Evolutionary conservation across 2,329 filamentous ascomycete genomes (phyloP).

Genomic region (Arthrinium phaeospermum): DNA sequence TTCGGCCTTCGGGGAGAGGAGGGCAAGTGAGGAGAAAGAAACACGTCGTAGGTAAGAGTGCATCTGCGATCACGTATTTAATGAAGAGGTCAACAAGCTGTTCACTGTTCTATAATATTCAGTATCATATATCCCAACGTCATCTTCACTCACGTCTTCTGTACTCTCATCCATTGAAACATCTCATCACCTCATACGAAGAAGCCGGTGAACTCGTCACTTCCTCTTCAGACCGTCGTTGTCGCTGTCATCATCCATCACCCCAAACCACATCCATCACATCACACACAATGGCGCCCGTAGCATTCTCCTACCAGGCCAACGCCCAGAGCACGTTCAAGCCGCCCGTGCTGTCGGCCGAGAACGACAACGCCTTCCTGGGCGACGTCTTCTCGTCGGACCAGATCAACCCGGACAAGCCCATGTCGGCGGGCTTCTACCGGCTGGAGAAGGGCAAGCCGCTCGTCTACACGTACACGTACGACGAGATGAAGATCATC

Average conservation of each 20-base stretch:
- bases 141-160: neutral
- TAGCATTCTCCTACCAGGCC: slow-evolving; percentile 47
- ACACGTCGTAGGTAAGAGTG: neutral
- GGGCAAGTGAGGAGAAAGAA: slow-evolving; percentile 1
- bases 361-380: slow-evolving; percentile 69
- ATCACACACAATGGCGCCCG: slow-evolving; percentile 4
- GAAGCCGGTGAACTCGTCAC: neutral
- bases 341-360: slow-evolving; percentile 63
- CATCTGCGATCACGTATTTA: neutral
- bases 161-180: neutral
- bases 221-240: neutral
- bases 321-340: slow-evolving; percentile 66
- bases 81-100: neutral
- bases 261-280: neutral
- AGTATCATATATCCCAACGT: neutral
- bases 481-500: slow-evolving; percentile 78
- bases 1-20: slow-evolving; percentile 6
- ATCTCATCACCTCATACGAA: neutral
- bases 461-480: slow-evolving; percentile 71
- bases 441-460: slow-evolving; percentile 70
- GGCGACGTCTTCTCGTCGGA: slow-evolving; percentile 66
- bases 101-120: neutral
- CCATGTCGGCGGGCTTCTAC: slow-evolving; percentile 69
- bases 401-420: slow-evolving; percentile 59
- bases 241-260: neutral